Evolutionary conservation across 768 basidiomycete genomes (phyloP).

Genomic region (Cystobasidium onofrii): DNA sequence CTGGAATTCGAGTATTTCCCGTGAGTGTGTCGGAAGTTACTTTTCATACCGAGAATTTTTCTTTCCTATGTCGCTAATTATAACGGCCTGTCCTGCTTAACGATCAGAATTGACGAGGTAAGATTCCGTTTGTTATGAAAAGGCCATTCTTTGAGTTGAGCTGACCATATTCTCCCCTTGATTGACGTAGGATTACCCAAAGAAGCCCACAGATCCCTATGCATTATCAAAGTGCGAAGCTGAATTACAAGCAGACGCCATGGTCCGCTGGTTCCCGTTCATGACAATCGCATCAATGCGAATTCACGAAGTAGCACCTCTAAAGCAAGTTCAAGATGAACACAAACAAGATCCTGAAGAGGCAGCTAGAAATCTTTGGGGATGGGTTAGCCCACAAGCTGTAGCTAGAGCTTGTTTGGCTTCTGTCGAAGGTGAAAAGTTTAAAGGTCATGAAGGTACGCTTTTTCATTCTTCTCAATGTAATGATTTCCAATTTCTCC

Average conservation of each 20-base stretch:
- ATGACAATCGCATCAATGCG: slow-evolving; percentile 17
- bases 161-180: neutral
- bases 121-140: too few relatives aligned
- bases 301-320: slow-evolving; percentile 20
- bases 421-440: neutral
- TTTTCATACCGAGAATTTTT: too few relatives aligned
- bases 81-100: neutral
- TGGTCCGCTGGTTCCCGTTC: slow-evolving; percentile 15
- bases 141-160: neutral
- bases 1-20: slow-evolving; percentile 29
- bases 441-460: slow-evolving; percentile 25
- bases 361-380: slow-evolving; percentile 13
- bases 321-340: slow-evolving; percentile 14
- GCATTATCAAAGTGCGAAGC: slow-evolving; percentile 12
- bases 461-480: neutral
- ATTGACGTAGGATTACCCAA: neutral
- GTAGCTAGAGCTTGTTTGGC: slow-evolving; percentile 1
- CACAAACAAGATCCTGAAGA: slow-evolving; percentile 8
- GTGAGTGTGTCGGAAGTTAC: neutral
- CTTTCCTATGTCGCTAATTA: too few relatives aligned
- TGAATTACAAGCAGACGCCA: slow-evolving; percentile 4
- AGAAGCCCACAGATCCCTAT: slow-evolving; percentile 13
- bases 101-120: neutral
- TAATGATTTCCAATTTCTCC: neutral
- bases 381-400: slow-evolving; percentile 19